Base-by-base conservation (phyloP, 2,329 filamentous ascomycete species). In the Saccharata proteae region DNA sequence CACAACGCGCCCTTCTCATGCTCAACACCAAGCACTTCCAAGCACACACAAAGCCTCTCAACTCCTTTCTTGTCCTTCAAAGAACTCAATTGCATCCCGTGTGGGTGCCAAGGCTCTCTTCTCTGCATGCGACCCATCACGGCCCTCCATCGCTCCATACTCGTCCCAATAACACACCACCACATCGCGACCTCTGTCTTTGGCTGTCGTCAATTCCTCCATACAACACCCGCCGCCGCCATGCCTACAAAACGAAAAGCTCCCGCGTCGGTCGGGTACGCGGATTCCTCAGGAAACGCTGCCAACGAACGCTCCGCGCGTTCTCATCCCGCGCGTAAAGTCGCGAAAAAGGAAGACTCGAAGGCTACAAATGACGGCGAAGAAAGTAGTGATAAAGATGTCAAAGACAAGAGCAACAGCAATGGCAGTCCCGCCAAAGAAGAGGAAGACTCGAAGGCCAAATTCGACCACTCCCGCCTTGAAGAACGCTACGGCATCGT, bases 401-500 rank as follows among this genome's bases (percentile, higher is more conserved):
- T 22, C 20, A 8, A 22, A 9, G 6, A 13, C 16, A 9, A 27
- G 12, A 14, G 2, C 16, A 22, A 4, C 29, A 11, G 23, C n/a
- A 45, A 45, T 11, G 26, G 23, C 24, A 12, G 10, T 12, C 19
- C 16, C 18, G 13, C 30, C 16, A 38, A 35, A 36, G 16, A 30
- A 31, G 19, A 14, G 20, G 12, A 6, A 9, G 16, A 22, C 14
- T 16, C 27, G 5, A 4, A 28, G 8, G 9, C 5, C 20, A 10
- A 1, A 18, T 22, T 54, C 40, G 54, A 58, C 37, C 50, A 58
- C 33, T 47, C 50, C 18, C 47, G 59, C 33, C 34, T 48, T 18
- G 54, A 56, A 44, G 52, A 55, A 40, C 35, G 43, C 35, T 43
- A 49, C 26, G 54, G 54, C 11, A 58, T 62, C 19, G 54, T 65